Percentiles rank a stretch among this genome's conserved stretches.
Conservation (phyloP, 2,329 filamentous ascomycete species). For the Sporothrix schenckii region DNA sequence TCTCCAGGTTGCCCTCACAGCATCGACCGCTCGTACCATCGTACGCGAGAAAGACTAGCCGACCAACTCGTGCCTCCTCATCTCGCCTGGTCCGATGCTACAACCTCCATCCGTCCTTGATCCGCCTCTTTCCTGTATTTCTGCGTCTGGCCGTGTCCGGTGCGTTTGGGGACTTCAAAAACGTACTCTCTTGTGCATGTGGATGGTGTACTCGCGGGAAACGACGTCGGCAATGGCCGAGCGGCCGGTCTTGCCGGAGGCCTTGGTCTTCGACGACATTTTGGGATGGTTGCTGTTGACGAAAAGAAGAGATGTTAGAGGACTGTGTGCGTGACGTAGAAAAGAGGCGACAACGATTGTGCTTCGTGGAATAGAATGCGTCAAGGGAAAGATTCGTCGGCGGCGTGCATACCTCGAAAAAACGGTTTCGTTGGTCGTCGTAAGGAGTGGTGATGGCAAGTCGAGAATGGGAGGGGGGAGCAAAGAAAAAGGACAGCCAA, state of each 20-base stretch:
- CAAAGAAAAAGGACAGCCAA: conserved; percentile 27
- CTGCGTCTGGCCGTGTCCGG: background rate
- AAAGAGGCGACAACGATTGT: background rate
- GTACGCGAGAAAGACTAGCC: background rate
- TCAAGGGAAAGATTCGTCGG: conserved; percentile 11
- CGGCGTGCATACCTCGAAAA: conserved; percentile 33
- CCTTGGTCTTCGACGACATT: conserved; percentile 70
- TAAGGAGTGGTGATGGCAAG: conserved; percentile 31
- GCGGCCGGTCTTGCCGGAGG: conserved; percentile 70
- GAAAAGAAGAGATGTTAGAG: conserved; percentile 25
- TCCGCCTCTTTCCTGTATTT: background rate
- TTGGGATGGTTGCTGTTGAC: conserved; percentile 42
- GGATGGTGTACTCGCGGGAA: conserved; percentile 99
- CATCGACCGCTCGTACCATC: background rate
- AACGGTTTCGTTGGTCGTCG: conserved; percentile 33
- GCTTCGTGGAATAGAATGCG: conserved; percentile 14
- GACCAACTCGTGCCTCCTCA: too few species aligned
- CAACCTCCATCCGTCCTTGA: background rate
- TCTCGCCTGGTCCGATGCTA: background rate
- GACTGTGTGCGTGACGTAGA: background rate
- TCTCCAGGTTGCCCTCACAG: background rate
- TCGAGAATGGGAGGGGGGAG: conserved; percentile 29
- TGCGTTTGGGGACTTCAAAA: conserved; percentile 22
- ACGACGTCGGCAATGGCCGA: conserved; percentile 99
- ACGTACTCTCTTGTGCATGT: conserved; percentile 99